A percentile compares a stretch with the other conserved stretches of the same genome.
phyloP scores from a whole-genome alignment of 2,329 filamentous ascomycete species.

The Botrytis byssoidea region DNA sequence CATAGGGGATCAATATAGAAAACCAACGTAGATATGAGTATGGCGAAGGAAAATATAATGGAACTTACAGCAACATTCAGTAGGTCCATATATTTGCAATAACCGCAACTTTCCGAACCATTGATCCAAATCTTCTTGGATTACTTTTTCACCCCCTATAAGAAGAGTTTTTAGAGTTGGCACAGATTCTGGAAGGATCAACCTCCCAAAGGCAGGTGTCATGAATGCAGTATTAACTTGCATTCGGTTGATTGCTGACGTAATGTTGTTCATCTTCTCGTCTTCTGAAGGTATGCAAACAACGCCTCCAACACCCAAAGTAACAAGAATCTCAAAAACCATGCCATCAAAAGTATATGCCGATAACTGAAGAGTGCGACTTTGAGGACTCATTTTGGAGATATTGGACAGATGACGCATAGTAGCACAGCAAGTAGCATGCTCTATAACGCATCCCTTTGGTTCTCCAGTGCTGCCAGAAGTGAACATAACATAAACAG shows the following conservation, averaged over 20 bases:
- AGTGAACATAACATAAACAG: conserved; percentile 29
- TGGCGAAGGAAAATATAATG: not conserved
- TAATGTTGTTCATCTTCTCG: conserved; percentile 26
- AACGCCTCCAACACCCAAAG: conserved; percentile 27
- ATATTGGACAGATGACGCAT: conserved; percentile 18
- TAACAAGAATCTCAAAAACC: conserved; percentile 28
- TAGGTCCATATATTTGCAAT: conserved; percentile 65
- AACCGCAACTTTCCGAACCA: conserved; percentile 42
- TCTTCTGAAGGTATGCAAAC: conserved; percentile 31
- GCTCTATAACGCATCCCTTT: conserved; percentile 29
- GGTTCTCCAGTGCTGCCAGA: conserved; percentile 33
- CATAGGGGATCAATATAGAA: not conserved
- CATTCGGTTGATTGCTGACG: conserved; percentile 24
- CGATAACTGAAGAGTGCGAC: conserved; percentile 29
- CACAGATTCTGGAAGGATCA: conserved; percentile 80
- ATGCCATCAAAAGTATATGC: conserved; percentile 29
- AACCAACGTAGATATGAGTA: not conserved
- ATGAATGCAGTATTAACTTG: conserved; percentile 27
- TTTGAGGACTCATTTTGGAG: conserved; percentile 1
- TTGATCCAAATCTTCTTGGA: conserved; percentile 47
- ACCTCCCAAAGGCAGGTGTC: conserved; percentile 47
- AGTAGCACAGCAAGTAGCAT: conserved; percentile 23
- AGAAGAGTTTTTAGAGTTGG: conserved; percentile 69
- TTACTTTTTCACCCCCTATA: conserved; percentile 86
- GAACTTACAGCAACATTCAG: conserved; percentile 13